Base-by-base conservation (phyloP, 2,329 filamentous ascomycete genomes). In the Clarireedia sp. region DNA sequence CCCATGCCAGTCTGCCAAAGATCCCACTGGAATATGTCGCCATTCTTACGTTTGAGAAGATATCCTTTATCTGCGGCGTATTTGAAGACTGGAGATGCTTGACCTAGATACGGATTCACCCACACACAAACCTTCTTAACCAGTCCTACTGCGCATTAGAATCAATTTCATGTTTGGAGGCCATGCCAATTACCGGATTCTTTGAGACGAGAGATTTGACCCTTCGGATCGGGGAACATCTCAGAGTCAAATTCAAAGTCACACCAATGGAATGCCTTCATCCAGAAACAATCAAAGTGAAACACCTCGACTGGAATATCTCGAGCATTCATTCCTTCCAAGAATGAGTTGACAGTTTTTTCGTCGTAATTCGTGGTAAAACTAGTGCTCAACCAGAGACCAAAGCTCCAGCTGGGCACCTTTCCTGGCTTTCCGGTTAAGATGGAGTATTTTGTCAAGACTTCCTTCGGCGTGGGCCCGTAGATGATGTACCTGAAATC, bases 331-430 rank as follows among this genome's bases (percentile, higher is more conserved):
- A 84, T 82, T 2, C 79, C 79, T 55, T 82, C 77, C 6, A 83
- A 72, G 64, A 83, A 83, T 16, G 73, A 70, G 8, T 73, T 78
- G 4, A 83, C 80, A 0, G 80, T 83, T 49, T 74, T 67, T 64
- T 83, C 80, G 50, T 80, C 77, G 64, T 84, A 83, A 46, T 76
- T 76, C 2, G 81, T 83, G 2, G 79, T 83, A 66, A 83, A 84
- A 29, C 75, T 86, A 14, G 87, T 91, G 54, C 82, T 89, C 19
- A 90, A 75, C 86, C 86, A 90, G 8, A 90, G 75, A 1, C 86
- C 86, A 60, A 83, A 90, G 59, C 83, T 88, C 87, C 87, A 90
- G 26, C 79, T 78, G 0, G 87, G 87, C 2, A 88, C 79, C 54
- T 77, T 77, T 37, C 76, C 78, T 0, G 87, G 79, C 47, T 77